Evolutionary conservation across 257 asterid genomes (phyloP), one percentile per base, ranked within the genome.

Genomic region (Salvia splendens): DNA sequence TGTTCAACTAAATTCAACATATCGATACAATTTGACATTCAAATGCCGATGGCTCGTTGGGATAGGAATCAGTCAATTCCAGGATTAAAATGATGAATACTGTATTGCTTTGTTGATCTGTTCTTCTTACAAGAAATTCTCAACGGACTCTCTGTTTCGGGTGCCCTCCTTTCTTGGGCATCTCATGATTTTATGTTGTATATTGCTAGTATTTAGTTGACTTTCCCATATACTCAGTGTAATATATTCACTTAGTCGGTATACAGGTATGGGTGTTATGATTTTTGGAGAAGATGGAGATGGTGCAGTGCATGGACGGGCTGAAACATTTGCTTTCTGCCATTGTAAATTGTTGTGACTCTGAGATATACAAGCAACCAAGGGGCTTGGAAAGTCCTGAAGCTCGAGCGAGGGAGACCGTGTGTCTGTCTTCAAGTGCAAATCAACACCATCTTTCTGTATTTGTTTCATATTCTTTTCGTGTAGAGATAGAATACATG

Each of bases 401-500:
- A 83, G 81, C 80, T 68, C 82, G 85, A 55, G 89, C 92, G 9
- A 81, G 91, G 80, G 92, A 81, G 74, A 79, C 87, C 17, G 85
- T 82, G 61, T 82, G 87, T 82, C 72, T 38, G 87, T 75, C 71
- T 59, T 20, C 4, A n/a, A 51, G 69, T 42, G 47, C 52, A 14
- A 65, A 35, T 65, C 17, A 20, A 51, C 61, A 36, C 52, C 54
- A 24, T 42, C 17, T 42, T 68, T 16, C 48, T 54, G 20, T 51
- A 30, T 50, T 56, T 64, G 36, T 59, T 59, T 48, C 17, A 14
- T 57, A 42, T 67, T 69, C 64, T 9, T 38, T 12, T 45, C 35
- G 10, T 60, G 43, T 7, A 55, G 10, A 46, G 59, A 43, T 62
- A 10, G 52, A 24, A 41, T 53, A n/a, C 60, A 42, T 17, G 20